A percentile compares a stretch with the other conserved stretches of the same genome.
Evolutionary conservation across 169 alveolate species (phyloP).

Genomic region (Plasmodium falciparum): DNA sequence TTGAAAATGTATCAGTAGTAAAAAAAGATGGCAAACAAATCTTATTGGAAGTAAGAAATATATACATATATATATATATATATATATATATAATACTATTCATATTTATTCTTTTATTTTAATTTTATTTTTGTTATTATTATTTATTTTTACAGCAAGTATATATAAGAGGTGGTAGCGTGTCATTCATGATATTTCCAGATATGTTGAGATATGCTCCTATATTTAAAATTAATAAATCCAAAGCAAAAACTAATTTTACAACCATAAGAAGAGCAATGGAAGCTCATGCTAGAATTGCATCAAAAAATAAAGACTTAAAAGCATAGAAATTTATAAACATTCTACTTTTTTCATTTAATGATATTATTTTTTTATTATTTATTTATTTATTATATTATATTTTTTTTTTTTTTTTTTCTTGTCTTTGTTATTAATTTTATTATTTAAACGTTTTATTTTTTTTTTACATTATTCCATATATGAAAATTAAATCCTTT

Average conservation of each 20-base stretch:
- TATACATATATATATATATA: neutral
- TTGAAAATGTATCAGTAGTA: slow-evolving; percentile 97
- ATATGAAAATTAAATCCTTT: too few relatives aligned
- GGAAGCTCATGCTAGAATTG: slow-evolving; percentile 84
- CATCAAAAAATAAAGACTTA: slow-evolving; percentile 77
- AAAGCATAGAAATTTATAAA: slow-evolving; percentile 24
- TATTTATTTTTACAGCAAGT: slow-evolving; percentile 86
- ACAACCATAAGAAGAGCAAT: slow-evolving; percentile 86
- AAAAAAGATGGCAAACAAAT: slow-evolving; percentile 96
- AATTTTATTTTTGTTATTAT: neutral
- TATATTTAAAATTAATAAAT: slow-evolving; percentile 94
- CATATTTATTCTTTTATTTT: neutral
- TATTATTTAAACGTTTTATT: slow-evolving; percentile 2
- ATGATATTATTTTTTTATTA: neutral
- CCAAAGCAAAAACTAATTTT: slow-evolving; percentile 83
- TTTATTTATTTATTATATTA: too few relatives aligned
- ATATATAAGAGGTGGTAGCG: slow-evolving; percentile 95
- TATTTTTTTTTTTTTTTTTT: neutral
- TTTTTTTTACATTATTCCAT: neutral
- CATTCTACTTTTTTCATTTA: neutral
- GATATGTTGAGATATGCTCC: slow-evolving; percentile 99
- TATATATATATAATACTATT: neutral
- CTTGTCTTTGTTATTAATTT: neutral
- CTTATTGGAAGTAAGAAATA: slow-evolving; percentile 89
- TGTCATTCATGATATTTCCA: slow-evolving; percentile 97